These are phyloP conservation scores for Fusarium chlamydosporum DNA, from an alignment of 2,329 filamentous ascomycete species.

Conservation along the genomic window DNA sequence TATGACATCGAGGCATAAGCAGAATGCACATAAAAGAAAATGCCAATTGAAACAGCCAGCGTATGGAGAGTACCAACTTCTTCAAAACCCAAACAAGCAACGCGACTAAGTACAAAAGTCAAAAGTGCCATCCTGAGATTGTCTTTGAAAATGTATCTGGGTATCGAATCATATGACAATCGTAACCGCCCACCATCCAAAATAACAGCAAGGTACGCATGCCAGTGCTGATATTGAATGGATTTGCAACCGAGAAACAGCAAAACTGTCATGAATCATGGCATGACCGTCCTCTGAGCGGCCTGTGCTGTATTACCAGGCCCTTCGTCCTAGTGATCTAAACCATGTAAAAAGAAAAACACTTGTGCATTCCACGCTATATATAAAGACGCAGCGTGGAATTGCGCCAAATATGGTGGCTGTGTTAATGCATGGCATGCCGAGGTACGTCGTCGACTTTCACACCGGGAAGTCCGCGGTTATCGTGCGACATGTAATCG, in stretches of 20 bases:
- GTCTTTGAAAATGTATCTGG: constrained; percentile 38
- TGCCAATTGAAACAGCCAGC: constrained; percentile 7
- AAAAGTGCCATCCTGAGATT: constrained; percentile 33
- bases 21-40: constrained; percentile 3
- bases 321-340: constrained; percentile 45
- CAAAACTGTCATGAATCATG: constrained; percentile 21
- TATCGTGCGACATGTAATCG: constrained; percentile 55
- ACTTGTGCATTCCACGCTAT: constrained; percentile 20
- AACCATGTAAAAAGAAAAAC: constrained; percentile 31
- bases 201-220: constrained; percentile 28
- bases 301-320: constrained; percentile 54
- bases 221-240: constrained; percentile 17
- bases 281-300: constrained; percentile 29
- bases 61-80: neutral
- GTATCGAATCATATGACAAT: constrained; percentile 39
- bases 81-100: constrained; percentile 12
- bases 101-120: constrained; percentile 29
- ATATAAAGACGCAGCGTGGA: constrained; percentile 6
- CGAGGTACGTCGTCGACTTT: constrained; percentile 53
- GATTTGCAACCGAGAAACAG: constrained; percentile 24
- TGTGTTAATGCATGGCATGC: constrained; percentile 49
- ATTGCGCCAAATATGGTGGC: constrained; percentile 10
- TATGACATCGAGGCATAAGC: neutral
- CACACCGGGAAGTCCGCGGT: constrained; percentile 51
- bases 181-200: constrained; percentile 24